Conservation (phyloP, 257 asterid genomes). For the Schizonepeta tenuifolia region DNA sequence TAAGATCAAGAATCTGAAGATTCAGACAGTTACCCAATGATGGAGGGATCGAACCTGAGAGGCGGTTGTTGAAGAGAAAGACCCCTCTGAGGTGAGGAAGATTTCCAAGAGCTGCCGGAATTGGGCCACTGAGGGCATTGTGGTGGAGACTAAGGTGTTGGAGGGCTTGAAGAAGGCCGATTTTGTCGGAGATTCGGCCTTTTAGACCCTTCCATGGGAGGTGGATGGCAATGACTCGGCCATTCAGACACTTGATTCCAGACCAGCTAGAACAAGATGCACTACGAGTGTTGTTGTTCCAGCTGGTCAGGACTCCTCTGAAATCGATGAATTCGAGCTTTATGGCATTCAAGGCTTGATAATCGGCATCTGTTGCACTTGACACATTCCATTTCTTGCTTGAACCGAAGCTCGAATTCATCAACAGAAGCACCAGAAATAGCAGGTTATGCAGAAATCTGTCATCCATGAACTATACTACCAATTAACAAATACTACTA, state of each 20-base stretch:
- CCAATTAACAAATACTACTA: too few relatives aligned
- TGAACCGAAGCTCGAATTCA: slow-evolving; percentile 34
- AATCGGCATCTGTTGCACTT: slow-evolving; percentile 45
- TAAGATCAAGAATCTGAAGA: slow-evolving; percentile 79
- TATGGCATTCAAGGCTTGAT: slow-evolving; percentile 50
- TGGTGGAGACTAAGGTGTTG: slow-evolving; percentile 82
- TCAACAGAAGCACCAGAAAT: slow-evolving; percentile 37
- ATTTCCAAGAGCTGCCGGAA: slow-evolving; percentile 65
- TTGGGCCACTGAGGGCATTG: slow-evolving; percentile 63
- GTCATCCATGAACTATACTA: slow-evolving; percentile 32
- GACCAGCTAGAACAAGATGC: slow-evolving; percentile 81
- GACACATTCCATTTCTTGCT: slow-evolving; percentile 43
- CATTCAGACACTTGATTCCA: slow-evolving; percentile 79
- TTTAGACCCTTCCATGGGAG: slow-evolving; percentile 75
- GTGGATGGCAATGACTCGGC: slow-evolving; percentile 65
- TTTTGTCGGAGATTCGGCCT: slow-evolving; percentile 71
- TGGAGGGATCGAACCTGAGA: slow-evolving; percentile 73
- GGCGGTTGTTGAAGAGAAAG: slow-evolving; percentile 77
- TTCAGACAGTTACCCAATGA: slow-evolving; percentile 60
- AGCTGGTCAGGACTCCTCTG: slow-evolving; percentile 61
- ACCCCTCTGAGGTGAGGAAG: slow-evolving; percentile 77
- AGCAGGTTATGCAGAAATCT: slow-evolving; percentile 20
- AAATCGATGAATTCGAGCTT: slow-evolving; percentile 49
- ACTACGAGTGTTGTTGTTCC: slow-evolving; percentile 57
- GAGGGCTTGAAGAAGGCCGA: slow-evolving; percentile 70